These are phyloP conservation scores for Russula earlei DNA, from an alignment of 768 basidiomycete species.

Conservation along the genomic window DNA sequence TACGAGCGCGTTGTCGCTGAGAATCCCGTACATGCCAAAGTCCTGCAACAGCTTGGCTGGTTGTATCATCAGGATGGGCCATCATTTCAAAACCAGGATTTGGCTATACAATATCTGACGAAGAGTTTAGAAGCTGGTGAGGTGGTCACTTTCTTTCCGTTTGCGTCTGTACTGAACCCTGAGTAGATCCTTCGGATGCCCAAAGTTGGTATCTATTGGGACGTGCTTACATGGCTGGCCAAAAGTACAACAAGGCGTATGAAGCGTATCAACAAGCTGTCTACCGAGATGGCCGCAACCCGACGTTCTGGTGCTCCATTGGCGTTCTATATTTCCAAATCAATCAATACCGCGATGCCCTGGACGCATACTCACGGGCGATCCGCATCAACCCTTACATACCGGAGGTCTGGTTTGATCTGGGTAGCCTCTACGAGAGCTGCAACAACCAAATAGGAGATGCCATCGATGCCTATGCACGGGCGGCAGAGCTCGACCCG, in stretches of 20 bases:
- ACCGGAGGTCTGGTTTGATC: constrained; percentile 90
- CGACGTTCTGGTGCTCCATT: constrained; percentile 99
- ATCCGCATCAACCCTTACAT: constrained; percentile 99
- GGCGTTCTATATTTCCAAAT: constrained; percentile 99
- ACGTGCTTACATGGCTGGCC: constrained; percentile 96
- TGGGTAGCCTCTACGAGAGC: constrained; percentile 92
- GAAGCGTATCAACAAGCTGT: constrained; percentile 99
- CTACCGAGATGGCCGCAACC: constrained; percentile 96
- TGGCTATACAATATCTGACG: constrained; percentile 87
- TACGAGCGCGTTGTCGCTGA: constrained; percentile 93
- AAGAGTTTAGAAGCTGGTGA: constrained; percentile 90
- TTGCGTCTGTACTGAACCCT: neutral
- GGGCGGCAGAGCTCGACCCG: constrained; percentile 91
- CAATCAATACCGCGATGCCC: constrained; percentile 97
- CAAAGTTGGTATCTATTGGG: constrained; percentile 99
- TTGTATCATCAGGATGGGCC: constrained; percentile 94
- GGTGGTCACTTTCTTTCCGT: constrained; percentile 29
- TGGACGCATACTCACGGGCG: constrained; percentile 97
- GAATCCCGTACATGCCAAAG: constrained; percentile 92
- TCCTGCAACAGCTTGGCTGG: constrained; percentile 96
- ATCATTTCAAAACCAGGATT: constrained; percentile 90
- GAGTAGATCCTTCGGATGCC: constrained; percentile 80
- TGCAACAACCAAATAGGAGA: constrained; percentile 99
- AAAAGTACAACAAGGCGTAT: constrained; percentile 99
- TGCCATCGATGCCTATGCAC: constrained; percentile 95